Percentiles rank a stretch among this genome's conserved stretches.
phyloP scores from a whole-genome alignment of 1,139 yeast species.

The Taphrina betulina region DNA sequence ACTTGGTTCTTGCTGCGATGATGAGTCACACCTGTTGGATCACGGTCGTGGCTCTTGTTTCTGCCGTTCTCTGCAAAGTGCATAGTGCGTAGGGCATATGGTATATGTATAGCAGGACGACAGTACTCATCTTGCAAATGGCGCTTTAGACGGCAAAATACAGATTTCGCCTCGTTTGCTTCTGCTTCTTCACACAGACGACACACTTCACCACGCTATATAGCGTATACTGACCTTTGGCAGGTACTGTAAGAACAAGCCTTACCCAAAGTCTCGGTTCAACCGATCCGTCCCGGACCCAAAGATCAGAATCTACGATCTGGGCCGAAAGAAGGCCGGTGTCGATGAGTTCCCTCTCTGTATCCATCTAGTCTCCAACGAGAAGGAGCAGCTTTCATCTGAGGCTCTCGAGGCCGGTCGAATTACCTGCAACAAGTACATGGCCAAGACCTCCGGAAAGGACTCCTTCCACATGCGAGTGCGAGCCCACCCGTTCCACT shows the following conservation, averaged over 20 bases:
- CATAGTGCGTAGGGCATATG: no score
- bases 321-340: conserved; percentile 99
- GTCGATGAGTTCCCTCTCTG: conserved; percentile 99
- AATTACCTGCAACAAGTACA: conserved; percentile 99
- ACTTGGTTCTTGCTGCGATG: no score
- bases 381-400: conserved; percentile 97
- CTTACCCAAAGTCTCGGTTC: conserved; percentile 99
- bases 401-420: conserved; percentile 99
- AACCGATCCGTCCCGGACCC: conserved; percentile 99
- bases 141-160: background rate
- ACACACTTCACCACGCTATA: no score
- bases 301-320: conserved; percentile 97
- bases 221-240: no score
- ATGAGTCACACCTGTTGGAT: no score
- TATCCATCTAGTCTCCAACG: conserved; percentile 98
- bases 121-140: no score
- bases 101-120: no score
- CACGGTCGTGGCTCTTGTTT: no score
- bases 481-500: conserved; percentile 99
- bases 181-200: no score
- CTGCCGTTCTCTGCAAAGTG: no score
- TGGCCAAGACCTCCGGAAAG: conserved; percentile 96
- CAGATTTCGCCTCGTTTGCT: background rate
- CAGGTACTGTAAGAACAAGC: conserved; percentile 99
- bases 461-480: conserved; percentile 99